Evolutionary conservation across 2,329 filamentous ascomycete species (phyloP), one percentile per base, ranked within the genome.

Genomic region (Fusarium staphyleae): DNA sequence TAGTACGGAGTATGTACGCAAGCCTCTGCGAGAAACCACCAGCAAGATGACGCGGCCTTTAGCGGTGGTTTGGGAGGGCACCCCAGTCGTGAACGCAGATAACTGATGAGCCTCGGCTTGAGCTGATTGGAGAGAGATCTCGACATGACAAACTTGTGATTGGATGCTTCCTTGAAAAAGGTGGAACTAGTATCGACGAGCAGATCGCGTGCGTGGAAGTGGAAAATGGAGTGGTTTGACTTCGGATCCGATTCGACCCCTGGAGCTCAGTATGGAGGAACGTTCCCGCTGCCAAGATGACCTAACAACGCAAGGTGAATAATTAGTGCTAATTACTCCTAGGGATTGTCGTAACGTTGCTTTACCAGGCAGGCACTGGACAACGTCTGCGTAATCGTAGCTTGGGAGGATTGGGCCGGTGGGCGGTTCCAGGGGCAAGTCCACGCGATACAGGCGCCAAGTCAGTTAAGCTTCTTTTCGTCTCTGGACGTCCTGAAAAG

Each of bases 391-490:
- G 55, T 65, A 64, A 60, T 52, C 47, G 49, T 47, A 60, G 47
- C 39, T 33, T 32, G 57, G 49, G 54, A 4, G 19, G 45, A n/a
- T 55, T 57, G 58, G 56, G 35, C 48, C 51, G 50, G 54, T 42
- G 50, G 57, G 60, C 48, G 48, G 43, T 56, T 60, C 60, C 63
- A 66, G 63, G 63, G 63, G 61, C 56, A 57, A 48, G 35, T 32
- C 55, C 51, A 59, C 58, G 63, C 57, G 62, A 63, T 59, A 45
- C 39, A 54, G 47, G 58, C 53, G 61, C 61, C 63, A 66, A 63
- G 61, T 52, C 32, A 61, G 56, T 66, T 66, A 66, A 66, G 63
- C 63, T 66, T 66, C 63, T 65, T 66, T 52, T 55, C 35, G n/a
- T 24, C 28, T 22, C 40, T 5, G 26, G 43, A n/a, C n/a, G 37